Evolutionary conservation across 495 filamentous ascomycete species (phyloP), one percentile per base, ranked within the genome.

Genomic region (Chaetomium cochliodes): DNA sequence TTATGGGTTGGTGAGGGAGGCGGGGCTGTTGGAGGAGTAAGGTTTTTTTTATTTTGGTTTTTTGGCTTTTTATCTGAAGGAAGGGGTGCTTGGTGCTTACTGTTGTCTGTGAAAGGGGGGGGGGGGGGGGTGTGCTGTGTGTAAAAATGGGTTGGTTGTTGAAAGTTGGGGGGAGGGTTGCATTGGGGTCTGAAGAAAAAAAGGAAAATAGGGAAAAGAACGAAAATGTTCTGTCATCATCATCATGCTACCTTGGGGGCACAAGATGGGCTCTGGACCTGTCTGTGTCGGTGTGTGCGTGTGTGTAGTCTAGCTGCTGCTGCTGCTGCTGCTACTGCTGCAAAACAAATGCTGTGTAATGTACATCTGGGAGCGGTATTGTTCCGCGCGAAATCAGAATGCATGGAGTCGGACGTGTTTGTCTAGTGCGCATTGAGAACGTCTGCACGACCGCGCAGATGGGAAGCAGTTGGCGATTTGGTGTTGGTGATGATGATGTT

Each of bases 1-100:
- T 64, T 77, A 77, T 60, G 72, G 77, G 13, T 66, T 83, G 30
- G 79, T 82, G 51, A 80, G 73, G 73, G 78, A 83, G 69, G 77
- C 80, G 26, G 80, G 80, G 26, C 67, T 83, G 57, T 46, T 73
- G 74, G 55, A 73, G 72, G 39, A 47, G 53, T 61, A 61, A 57
- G 50, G 30, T 18, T 33, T 39, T 16, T 46, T 28, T 47, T 11
- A 8, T 42, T 55, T 7, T 39, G 5, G 20, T 2, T 39, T 37
- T 50, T 2, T 16, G 20, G 23, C n/a, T 47, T 4, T 33, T 7
- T 33, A 3, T 33, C 30, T 33, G 30, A n/a, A 23, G 16, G n/a
- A 20, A 23, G 23, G 26, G 50, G 25, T 28, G 26, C 5, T 55
- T 33, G 53, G 39, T 41, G 39, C 9, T 4, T n/a, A n/a, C n/a